Evolutionary conservation across 139 green algal species (phyloP), one percentile per base, ranked within the genome.

Genomic region (Pseudopediastrum boryanum): DNA sequence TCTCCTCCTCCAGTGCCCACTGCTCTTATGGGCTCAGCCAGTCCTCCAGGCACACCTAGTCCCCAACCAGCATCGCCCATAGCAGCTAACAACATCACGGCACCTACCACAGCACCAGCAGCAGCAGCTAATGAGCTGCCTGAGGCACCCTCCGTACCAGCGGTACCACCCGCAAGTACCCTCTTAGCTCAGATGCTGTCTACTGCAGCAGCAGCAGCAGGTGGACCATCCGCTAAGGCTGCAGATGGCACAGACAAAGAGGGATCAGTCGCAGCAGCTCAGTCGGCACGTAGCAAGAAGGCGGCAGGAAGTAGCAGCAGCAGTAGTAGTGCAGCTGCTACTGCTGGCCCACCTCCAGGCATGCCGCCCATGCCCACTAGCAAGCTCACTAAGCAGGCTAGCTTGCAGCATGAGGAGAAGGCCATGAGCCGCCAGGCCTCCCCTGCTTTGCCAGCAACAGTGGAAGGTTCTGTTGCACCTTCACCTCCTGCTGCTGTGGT

Each of bases 361-460:
- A 51, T 81, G 54, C 61, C 39, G 3, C 51, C 39, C 25, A 74
- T 74, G 72, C 52, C 66, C 2, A 77, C 64, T 5, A 73, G 10
- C 12, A 77, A 21, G 27, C 33, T 71, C 71, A 78, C 54, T 70
- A 56, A 27, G 71, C 71, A 58, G 71, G 69, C 39, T 70, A 78
- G 54, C n/a, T 41, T 31, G 46, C 46, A 56, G 46, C 46, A 16
- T 56, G 13, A 56, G 46, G 16, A 16, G 46, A 56, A 16, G 46
- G 12, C 13, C 46, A 56, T 12, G 46, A 56, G 13, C 13, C 12
- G 46, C 13, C 2, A 21, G 35, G 8, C 33, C 51, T 38, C 51
- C 67, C 29, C 29, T 35, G 36, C 67, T 27, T 39, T 67, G 39
- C 19, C 48, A 36, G 43, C 61, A 25, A 39, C 59, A 4, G 13